Base-by-base conservation (phyloP, 208 protist genomes). In the Trypanosoma vivax region DNA sequence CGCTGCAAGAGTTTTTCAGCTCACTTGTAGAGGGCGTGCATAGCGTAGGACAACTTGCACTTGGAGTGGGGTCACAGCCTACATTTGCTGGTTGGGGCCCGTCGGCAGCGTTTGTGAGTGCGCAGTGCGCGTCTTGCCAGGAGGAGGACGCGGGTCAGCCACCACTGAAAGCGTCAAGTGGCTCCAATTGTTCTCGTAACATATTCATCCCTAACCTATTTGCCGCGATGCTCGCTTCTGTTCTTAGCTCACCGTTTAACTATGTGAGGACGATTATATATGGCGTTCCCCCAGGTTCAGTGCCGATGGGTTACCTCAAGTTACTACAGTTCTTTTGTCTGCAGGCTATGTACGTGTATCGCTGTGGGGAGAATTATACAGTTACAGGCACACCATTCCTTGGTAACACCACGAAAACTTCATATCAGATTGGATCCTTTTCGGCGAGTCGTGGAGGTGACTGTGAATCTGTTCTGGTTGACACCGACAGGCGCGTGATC, bases 251-350 rank as follows among this genome's bases (percentile, higher is more conserved):
- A 9, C 88, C 88, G 0, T 85, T 92, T 46, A 95, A 95, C 49
- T 95, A 92, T 51, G 77, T 90, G 6, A 79, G 88, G 13, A 84
- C 79, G 5, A 62, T 95, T 10, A 77, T 90, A 21, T 95, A 95
- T 51, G 82, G 82, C 14, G 81, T 82, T 29, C 82, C 88, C 0
- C 51, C 76, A 1, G 73, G 74, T 0, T 76, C 84, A 4, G 74
- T 79, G 29, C 82, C 82, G 9, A 69, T 95, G 33, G 67, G 80
- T 43, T 84, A 80, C 65, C 37, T 60, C 0, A 43, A 54, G 1
- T 72, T 95, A 25, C 62, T 89, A 4, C 74, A 75, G 19, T 90
- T 76, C 19, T 84, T 95, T 39, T 82, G 63, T 50, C 84, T 66
- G 33, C 84, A 95, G 61, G 64, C 76, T 21, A 60, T 56, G 27